phyloP scores from a whole-genome alignment of 208 protist genomes.

The Leishmania tarentolae region DNA sequence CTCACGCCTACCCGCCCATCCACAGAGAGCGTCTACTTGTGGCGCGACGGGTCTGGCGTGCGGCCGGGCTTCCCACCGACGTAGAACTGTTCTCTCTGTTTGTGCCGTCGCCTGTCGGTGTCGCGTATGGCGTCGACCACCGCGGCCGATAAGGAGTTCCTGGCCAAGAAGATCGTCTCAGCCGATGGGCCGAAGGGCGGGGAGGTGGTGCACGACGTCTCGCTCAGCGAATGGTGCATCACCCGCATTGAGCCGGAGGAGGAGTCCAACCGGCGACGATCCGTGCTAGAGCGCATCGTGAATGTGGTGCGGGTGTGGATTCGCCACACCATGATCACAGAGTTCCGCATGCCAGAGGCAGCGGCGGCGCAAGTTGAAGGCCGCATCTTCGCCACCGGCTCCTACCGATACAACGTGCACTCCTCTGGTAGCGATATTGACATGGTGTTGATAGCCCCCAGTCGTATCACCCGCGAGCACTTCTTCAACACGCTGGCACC shows the following conservation, averaged over 20 bases:
- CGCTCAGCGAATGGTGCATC: conserved; percentile 70
- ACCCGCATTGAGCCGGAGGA: conserved; percentile 89
- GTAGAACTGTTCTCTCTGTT: not conserved
- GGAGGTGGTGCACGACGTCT: conserved; percentile 72
- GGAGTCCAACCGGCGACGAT: conserved; percentile 83
- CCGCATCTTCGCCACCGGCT: conserved; percentile 97
- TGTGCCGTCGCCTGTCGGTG: not conserved
- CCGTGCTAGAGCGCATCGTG: conserved; percentile 82
- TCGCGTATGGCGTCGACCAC: not conserved
- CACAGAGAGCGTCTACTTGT: too few relatives aligned
- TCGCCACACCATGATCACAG: conserved; percentile 83
- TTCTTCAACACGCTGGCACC: conserved; percentile 94
- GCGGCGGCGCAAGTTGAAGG: conserved; percentile 87
- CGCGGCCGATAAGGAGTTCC: conserved; percentile 59
- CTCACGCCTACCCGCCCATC: not conserved
- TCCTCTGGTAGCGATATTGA: conserved; percentile 97
- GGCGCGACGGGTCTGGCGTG: too few relatives aligned
- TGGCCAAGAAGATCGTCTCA: conserved; percentile 81
- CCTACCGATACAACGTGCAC: conserved; percentile 98
- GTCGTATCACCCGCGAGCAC: conserved; percentile 90
- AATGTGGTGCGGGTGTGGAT: conserved; percentile 89
- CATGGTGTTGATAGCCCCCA: conserved; percentile 95
- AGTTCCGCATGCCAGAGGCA: conserved; percentile 90
- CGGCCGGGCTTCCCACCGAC: not conserved
- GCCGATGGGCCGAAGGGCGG: conserved; percentile 73